Percentiles rank a stretch among this genome's conserved stretches.
These are phyloP conservation scores for Spinacia oleracea DNA, from an alignment of 179 eudicot species.

Conservation along the genomic window DNA sequence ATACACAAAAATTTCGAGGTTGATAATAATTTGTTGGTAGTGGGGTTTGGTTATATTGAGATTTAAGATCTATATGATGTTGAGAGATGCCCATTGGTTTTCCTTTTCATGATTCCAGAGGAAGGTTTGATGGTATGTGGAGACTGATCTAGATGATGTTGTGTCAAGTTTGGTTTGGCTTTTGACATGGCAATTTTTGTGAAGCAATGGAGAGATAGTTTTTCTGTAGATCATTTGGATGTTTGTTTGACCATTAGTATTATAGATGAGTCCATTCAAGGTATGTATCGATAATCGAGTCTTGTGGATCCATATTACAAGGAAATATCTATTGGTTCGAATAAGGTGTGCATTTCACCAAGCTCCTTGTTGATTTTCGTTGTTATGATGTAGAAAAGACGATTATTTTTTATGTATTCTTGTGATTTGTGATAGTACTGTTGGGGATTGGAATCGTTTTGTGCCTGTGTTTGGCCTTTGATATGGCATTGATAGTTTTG, in stretches of 20 bases:
- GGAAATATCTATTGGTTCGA: background rate
- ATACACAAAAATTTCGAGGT: background rate
- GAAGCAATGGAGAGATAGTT: background rate
- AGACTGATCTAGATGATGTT: too few species aligned
- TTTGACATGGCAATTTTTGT: background rate
- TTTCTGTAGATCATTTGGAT: background rate
- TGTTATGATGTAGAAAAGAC: too few species aligned
- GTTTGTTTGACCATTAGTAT: too few species aligned
- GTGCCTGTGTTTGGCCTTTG: background rate
- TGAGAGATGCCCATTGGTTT: background rate
- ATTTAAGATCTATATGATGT: background rate
- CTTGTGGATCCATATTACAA: background rate
- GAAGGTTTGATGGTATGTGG: background rate
- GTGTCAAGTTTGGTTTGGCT: background rate
- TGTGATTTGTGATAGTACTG: too few species aligned
- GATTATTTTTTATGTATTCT: too few species aligned
- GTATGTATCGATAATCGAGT: background rate
- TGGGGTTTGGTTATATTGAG: conserved; percentile 6
- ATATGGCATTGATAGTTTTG: background rate
- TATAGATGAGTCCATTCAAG: background rate
- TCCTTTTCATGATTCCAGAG: background rate
- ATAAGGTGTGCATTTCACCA: too few species aligned
- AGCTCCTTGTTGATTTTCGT: too few species aligned
- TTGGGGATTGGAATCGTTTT: too few species aligned
- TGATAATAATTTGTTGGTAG: background rate